Conservation (phyloP, 768 basidiomycete species). For the Peribolospora kevripleyi region DNA sequence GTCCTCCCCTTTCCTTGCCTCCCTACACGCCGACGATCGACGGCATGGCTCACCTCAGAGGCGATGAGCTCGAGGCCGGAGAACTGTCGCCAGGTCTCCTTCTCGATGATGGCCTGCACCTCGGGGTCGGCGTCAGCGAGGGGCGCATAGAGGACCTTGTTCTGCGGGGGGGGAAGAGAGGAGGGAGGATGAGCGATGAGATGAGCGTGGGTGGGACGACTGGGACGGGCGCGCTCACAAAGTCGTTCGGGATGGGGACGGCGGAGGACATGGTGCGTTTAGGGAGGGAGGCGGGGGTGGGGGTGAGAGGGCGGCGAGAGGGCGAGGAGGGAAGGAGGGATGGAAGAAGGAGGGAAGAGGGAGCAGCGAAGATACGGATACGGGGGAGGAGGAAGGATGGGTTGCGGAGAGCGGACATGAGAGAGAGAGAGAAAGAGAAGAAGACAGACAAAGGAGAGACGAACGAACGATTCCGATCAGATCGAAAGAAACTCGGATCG, state of each 20-base stretch:
- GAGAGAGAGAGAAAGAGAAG: constrained; percentile 6
- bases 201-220: neutral
- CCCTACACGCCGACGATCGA: neutral
- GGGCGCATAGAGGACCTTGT: constrained; percentile 69
- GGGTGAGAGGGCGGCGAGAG: neutral
- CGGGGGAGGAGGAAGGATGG: neutral
- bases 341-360: neutral
- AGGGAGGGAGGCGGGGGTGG: neutral
- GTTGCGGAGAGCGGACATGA: neutral
- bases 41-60: constrained; percentile 35
- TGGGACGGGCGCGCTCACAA: constrained; percentile 13
- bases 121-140: constrained; percentile 80
- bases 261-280: constrained; percentile 7
- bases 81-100: constrained; percentile 96
- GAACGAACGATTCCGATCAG: no score
- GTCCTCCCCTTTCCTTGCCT: neutral
- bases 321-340: neutral
- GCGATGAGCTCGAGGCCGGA: constrained; percentile 96
- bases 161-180: constrained; percentile 28
- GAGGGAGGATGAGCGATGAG: neutral
- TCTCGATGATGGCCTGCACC: constrained; percentile 89
- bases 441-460: neutral
- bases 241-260: constrained; percentile 23
- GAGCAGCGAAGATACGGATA: neutral
- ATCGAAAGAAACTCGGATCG: no score